phyloP scores from a whole-genome alignment of 768 basidiomycete genomes.

The Pleurotus tuoliensis region DNA sequence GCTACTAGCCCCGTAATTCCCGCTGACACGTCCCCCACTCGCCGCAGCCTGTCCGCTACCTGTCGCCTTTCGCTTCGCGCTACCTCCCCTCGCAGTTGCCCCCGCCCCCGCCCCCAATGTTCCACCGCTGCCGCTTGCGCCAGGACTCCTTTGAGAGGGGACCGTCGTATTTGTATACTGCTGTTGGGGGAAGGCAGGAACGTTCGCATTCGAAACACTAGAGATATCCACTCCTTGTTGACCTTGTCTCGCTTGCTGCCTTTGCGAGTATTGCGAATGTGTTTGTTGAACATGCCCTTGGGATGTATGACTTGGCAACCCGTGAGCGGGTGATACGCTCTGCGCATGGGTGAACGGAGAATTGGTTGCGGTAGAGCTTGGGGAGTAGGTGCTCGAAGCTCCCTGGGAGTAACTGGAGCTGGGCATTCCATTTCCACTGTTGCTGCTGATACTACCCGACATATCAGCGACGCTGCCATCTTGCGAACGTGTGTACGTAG shows the following conservation, averaged over 20 bases:
- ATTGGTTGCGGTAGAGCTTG: conserved; percentile 1
- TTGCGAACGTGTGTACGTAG: neutral
- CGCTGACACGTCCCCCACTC: neutral
- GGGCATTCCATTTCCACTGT: neutral
- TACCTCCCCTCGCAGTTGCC: neutral
- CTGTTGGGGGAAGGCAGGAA: neutral
- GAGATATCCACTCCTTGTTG: neutral
- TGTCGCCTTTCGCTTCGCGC: neutral
- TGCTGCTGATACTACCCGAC: neutral
- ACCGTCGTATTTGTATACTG: neutral
- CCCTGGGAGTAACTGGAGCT: neutral
- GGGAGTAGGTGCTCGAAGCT: neutral
- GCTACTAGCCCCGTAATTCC: neutral
- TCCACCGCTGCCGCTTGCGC: neutral
- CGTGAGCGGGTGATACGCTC: conserved; percentile 4
- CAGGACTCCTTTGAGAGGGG: neutral
- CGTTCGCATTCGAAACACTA: neutral
- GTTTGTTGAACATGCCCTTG: neutral
- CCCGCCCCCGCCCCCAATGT: neutral
- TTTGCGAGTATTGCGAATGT: neutral
- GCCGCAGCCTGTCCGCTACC: neutral
- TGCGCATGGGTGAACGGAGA: conserved; percentile 3
- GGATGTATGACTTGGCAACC: neutral
- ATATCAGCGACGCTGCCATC: neutral
- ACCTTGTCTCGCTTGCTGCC: neutral